A percentile compares a stretch with the other conserved stretches of the same genome.
These are phyloP conservation scores for Yamadazyma ubonensis DNA, from an alignment of 805 yeast genomes.

Conservation along the genomic window DNA sequence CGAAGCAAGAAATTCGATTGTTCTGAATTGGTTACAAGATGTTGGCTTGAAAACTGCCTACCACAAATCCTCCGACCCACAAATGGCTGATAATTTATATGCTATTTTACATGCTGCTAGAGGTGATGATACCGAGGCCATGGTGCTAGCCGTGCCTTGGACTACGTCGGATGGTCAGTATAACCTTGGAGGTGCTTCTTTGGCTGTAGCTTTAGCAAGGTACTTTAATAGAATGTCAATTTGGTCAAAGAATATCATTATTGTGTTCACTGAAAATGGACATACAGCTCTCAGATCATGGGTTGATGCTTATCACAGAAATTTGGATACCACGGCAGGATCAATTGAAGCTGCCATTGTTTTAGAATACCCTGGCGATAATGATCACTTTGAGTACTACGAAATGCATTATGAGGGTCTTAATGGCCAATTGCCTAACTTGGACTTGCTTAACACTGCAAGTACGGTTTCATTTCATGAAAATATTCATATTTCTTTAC, in stretches of 20 bases:
- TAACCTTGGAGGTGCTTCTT: conserved; percentile 79
- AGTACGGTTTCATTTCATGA: conserved; percentile 74
- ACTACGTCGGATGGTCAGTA: conserved; percentile 56
- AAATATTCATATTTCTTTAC: conserved; percentile 66
- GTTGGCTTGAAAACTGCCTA: conserved; percentile 66
- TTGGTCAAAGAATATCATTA: conserved; percentile 92
- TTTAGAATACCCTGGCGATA: conserved; percentile 67
- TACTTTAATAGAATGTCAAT: conserved; percentile 84
- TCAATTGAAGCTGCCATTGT: conserved; percentile 88
- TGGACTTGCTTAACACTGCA: conserved; percentile 84
- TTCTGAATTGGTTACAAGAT: conserved; percentile 60
- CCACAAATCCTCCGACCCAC: conserved; percentile 19
- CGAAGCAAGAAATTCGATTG: conserved; percentile 41
- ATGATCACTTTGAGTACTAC: conserved; percentile 68
- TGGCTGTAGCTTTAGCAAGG: conserved; percentile 70
- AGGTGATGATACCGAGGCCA: conserved; percentile 95
- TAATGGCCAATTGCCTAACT: conserved; percentile 93
- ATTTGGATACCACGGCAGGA: conserved; percentile 87
- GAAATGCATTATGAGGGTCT: conserved; percentile 83
- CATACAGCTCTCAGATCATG: conserved; percentile 70
- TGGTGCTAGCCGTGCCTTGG: conserved; percentile 92
- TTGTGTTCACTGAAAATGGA: conserved; percentile 77
- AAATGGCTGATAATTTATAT: conserved; percentile 47
- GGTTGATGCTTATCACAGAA: conserved; percentile 92
- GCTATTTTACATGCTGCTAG: conserved; percentile 89